A percentile compares a stretch with the other conserved stretches of the same genome.
These are phyloP conservation scores for Aquilaria malaccensis DNA, from an alignment of 345 rosid genomes.

Conservation along the genomic window DNA sequence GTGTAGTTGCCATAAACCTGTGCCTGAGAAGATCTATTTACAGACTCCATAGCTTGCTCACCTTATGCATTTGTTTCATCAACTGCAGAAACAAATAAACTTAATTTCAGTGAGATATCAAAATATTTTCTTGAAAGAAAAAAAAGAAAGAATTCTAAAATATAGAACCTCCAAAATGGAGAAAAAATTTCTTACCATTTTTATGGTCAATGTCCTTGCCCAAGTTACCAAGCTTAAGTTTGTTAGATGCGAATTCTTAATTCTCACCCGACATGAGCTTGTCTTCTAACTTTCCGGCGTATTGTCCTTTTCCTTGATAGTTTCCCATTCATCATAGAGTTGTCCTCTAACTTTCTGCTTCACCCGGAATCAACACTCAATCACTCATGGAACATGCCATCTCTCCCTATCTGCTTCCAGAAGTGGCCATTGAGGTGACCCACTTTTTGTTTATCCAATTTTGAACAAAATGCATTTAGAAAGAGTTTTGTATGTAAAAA, in stretches of 20 bases:
- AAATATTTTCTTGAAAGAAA: conserved; percentile 13
- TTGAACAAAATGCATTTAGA: too few species aligned
- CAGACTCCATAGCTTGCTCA: conserved; percentile 33
- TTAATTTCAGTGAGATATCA: background rate
- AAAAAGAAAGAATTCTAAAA: conserved; percentile 5
- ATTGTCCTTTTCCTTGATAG: conserved; percentile 29
- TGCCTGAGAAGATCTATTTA: conserved; percentile 22
- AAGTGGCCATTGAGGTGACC: too few species aligned
- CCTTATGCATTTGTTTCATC: conserved; percentile 32
- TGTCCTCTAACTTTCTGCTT: too few species aligned
- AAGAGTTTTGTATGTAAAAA: too few species aligned
- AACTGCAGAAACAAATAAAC: conserved; percentile 22
- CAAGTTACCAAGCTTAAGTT: conserved; percentile 39
- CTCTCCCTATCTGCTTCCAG: too few species aligned
- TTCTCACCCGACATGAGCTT: conserved; percentile 29
- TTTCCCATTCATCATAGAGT: conserved; percentile 22
- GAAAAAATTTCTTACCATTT: conserved; percentile 32
- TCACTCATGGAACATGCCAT: too few species aligned
- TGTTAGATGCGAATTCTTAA: conserved; percentile 47
- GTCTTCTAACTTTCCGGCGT: conserved; percentile 31
- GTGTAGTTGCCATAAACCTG: conserved; percentile 12
- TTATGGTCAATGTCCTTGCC: conserved; percentile 28
- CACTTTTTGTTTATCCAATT: too few species aligned
- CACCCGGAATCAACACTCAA: too few species aligned
- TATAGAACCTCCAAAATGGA: background rate